Conservation (phyloP, 305 asterid genomes). For the Solanum hybrid region DNA sequence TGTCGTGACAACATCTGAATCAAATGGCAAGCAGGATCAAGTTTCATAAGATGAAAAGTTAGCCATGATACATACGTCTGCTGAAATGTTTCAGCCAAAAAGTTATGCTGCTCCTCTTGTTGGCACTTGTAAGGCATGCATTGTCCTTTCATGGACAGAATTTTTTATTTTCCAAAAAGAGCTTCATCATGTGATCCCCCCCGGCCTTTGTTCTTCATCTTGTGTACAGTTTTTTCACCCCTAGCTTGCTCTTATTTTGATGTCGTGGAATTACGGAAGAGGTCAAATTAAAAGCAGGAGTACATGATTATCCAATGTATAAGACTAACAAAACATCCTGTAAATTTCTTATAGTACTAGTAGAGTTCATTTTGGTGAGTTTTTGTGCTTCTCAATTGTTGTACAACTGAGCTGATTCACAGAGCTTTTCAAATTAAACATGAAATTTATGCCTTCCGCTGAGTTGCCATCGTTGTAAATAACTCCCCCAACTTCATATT, state of each 20-base stretch:
- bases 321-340: not conserved
- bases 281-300: not conserved
- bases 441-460: not conserved
- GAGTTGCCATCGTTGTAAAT: not conserved
- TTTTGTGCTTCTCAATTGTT: not conserved
- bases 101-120: not conserved
- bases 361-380: not conserved
- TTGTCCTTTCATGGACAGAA: not conserved
- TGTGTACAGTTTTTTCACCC: not conserved
- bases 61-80: not conserved
- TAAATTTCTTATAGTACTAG: not conserved
- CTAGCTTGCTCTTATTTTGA: not conserved
- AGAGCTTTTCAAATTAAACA: not conserved
- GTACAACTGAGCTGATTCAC: not conserved
- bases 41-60: not conserved
- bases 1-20: conserved; percentile 30
- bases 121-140: not conserved
- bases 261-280: not conserved
- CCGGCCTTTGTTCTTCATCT: not conserved
- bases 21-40: conserved; percentile 38
- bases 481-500: not conserved
- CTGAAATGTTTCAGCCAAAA: not conserved
- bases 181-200: not conserved
- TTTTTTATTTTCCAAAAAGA: not conserved
- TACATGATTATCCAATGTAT: not conserved